These are phyloP conservation scores for Globisporangium abappressorium DNA, from an alignment of 352 stramenopile species.

Conservation along the genomic window DNA sequence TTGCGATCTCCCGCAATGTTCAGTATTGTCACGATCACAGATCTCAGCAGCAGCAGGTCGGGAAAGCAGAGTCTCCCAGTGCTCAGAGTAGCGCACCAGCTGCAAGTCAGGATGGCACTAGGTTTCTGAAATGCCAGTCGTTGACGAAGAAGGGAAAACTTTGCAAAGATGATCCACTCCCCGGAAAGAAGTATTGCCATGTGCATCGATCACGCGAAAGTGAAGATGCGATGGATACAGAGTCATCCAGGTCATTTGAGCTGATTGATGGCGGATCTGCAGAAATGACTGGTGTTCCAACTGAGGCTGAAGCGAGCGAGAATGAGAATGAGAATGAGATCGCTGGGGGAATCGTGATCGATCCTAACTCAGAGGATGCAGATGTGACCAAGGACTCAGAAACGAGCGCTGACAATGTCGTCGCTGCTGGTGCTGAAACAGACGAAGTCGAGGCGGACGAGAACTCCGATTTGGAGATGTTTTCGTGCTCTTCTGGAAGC, in stretches of 20 bases:
- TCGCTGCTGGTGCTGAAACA: background rate
- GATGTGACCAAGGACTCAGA: background rate
- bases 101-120: background rate
- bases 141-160: constrained; percentile 43
- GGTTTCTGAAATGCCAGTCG: constrained; percentile 24
- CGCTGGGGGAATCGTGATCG: background rate
- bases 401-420: background rate
- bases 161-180: constrained; percentile 30
- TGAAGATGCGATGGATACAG: background rate
- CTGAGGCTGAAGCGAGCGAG: background rate
- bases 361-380: background rate
- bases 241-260: background rate
- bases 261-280: background rate
- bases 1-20: constrained; percentile 27
- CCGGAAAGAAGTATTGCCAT: constrained; percentile 34
- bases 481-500: constrained; percentile 25
- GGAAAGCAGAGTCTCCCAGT: background rate
- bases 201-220: constrained; percentile 24
- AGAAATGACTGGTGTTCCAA: background rate
- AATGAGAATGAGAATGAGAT: background rate
- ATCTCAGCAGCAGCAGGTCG: background rate
- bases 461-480: constrained; percentile 18
- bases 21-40: constrained; percentile 38
- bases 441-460: background rate
- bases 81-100: background rate